Evolutionary conservation across 2,329 filamentous ascomycete genomes (phyloP).

Genomic region (Hymenoscyphus scutula): DNA sequence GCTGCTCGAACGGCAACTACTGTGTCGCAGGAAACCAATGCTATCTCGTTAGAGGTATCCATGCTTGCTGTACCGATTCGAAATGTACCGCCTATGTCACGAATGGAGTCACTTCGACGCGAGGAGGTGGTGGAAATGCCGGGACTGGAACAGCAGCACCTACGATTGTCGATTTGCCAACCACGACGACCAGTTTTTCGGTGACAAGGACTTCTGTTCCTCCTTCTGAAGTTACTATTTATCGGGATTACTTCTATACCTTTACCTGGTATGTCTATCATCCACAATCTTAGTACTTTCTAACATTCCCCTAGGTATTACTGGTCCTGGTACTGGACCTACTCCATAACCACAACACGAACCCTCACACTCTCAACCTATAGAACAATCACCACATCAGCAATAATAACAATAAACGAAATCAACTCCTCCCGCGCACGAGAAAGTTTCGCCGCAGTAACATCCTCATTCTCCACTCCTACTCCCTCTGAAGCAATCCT

Average conservation of each 20-base stretch:
- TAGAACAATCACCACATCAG: slow-evolving; percentile 12
- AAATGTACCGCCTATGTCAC: slow-evolving; percentile 17
- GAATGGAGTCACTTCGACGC: slow-evolving; percentile 9
- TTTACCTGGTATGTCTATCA: slow-evolving; percentile 14
- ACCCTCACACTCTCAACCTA: slow-evolving; percentile 5
- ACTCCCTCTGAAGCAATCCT: slow-evolving; percentile 8
- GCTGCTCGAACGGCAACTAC: slow-evolving; percentile 16
- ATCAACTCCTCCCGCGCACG: slow-evolving; percentile 12
- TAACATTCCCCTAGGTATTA: slow-evolving; percentile 13
- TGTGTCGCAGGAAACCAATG: slow-evolving; percentile 18
- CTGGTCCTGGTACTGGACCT: slow-evolving; percentile 17
- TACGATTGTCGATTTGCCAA: too few species aligned
- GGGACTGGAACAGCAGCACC: not conserved
- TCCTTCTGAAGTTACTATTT: not conserved
- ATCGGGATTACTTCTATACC: slow-evolving; percentile 14
- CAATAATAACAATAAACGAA: slow-evolving; percentile 16
- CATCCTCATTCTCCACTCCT: slow-evolving; percentile 13
- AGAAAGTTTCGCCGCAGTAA: slow-evolving; percentile 9
- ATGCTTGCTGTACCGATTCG: slow-evolving; percentile 18
- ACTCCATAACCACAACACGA: not conserved
- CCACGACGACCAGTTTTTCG: not conserved
- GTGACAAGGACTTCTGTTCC: not conserved
- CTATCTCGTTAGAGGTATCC: slow-evolving; percentile 8
- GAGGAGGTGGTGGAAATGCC: not conserved
- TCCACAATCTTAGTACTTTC: not conserved